phyloP scores from a whole-genome alignment of 768 basidiomycete species.

The Tricholoma flavovirens region DNA sequence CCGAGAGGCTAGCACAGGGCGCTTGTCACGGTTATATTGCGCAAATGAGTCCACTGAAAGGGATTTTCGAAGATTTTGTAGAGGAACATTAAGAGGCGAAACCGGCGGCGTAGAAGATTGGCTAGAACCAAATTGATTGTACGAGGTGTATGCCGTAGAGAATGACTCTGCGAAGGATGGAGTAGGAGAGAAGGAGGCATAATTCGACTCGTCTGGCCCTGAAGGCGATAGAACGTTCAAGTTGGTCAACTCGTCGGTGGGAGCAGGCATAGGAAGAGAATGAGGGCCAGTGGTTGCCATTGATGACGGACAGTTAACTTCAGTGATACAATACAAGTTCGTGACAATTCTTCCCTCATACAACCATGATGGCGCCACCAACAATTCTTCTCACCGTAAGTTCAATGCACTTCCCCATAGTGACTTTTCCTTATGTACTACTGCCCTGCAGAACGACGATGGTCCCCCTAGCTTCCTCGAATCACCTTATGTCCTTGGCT shows the following conservation, averaged over 20 bases:
- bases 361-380: slow-evolving; percentile 15
- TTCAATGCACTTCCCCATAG: neutral
- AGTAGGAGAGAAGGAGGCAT: slow-evolving; percentile 23
- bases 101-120: slow-evolving; percentile 17
- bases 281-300: neutral
- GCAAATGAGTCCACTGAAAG: slow-evolving; percentile 76
- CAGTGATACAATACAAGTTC: neutral
- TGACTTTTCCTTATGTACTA: neutral
- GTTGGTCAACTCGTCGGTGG: neutral
- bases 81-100: slow-evolving; percentile 25
- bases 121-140: slow-evolving; percentile 21
- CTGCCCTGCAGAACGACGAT: slow-evolving; percentile 63
- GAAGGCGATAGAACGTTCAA: neutral
- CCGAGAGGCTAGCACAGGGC: slow-evolving; percentile 26
- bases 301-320: neutral
- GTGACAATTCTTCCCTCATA: neutral
- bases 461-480: slow-evolving; percentile 63
- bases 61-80: slow-evolving; percentile 58
- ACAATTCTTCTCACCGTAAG: slow-evolving; percentile 38
- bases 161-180: slow-evolving; percentile 37
- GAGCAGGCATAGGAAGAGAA: slow-evolving; percentile 16
- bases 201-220: slow-evolving; percentile 6
- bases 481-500: slow-evolving; percentile 71
- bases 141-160: slow-evolving; percentile 38
- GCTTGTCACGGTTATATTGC: slow-evolving; percentile 34